A percentile compares a stretch with the other conserved stretches of the same genome.
Evolutionary conservation across 2,329 filamentous ascomycete genomes (phyloP).

Genomic region (Paraphaeosphaeria sporulosa): DNA sequence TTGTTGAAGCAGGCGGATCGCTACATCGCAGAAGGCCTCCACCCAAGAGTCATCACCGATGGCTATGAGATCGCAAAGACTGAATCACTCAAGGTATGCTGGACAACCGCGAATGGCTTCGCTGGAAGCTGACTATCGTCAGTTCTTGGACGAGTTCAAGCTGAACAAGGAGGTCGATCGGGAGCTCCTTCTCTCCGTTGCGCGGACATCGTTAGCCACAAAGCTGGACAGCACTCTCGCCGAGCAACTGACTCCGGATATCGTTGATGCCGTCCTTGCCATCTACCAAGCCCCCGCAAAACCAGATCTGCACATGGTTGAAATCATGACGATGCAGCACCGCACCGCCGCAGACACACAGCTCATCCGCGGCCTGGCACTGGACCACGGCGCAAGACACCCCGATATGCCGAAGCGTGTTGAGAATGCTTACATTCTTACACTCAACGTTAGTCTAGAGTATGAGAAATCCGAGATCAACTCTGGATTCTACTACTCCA

Average conservation of each 20-base stretch:
- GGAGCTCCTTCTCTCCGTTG: slow-evolving; percentile 91
- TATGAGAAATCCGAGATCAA: slow-evolving; percentile 99
- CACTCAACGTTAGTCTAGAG: slow-evolving; percentile 94
- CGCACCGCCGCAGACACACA: slow-evolving; percentile 94
- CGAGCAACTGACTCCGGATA: slow-evolving; percentile 88
- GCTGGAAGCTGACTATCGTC: slow-evolving; percentile 21
- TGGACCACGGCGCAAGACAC: slow-evolving; percentile 95
- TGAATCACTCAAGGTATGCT: slow-evolving; percentile 80
- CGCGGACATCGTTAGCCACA: slow-evolving; percentile 91
- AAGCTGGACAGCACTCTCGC: slow-evolving; percentile 92
- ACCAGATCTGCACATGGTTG: slow-evolving; percentile 98
- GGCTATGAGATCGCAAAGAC: slow-evolving; percentile 97
- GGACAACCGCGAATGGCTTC: neutral
- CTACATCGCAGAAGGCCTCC: slow-evolving; percentile 95
- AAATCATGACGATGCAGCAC: slow-evolving; percentile 99
- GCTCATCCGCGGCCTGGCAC: slow-evolving; percentile 87
- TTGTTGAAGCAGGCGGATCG: slow-evolving; percentile 96
- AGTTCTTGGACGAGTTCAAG: slow-evolving; percentile 97
- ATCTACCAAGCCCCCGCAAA: slow-evolving; percentile 91
- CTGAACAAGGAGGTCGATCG: slow-evolving; percentile 86
- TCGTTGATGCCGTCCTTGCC: slow-evolving; percentile 93
- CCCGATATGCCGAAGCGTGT: slow-evolving; percentile 98
- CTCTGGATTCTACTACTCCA: slow-evolving; percentile 98
- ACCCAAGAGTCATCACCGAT: slow-evolving; percentile 95
- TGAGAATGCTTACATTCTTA: slow-evolving; percentile 94